Evolutionary conservation across 1,284 basidiomycete species (phyloP), one percentile per base, ranked within the genome.

Genomic region (Irpex sp.): DNA sequence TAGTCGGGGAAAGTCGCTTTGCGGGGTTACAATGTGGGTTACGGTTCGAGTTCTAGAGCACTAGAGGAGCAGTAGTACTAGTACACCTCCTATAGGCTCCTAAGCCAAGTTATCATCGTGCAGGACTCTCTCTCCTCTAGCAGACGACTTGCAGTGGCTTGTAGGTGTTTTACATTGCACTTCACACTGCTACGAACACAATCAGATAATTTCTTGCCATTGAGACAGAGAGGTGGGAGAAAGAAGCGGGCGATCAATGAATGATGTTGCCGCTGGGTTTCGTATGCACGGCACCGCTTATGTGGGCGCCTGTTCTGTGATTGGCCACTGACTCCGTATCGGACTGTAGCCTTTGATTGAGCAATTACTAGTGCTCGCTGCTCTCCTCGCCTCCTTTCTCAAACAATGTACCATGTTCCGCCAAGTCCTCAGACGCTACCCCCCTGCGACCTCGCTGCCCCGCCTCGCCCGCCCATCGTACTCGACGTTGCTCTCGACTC

Each of bases 351-450:
- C 17, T 21, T 26, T 15, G 49, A 9, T 26, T 17, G 17, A 9
- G 49, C 9, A 13, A 52, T 9, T 17, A 34, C 51, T 54, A 15
- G 34, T 21, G 13, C 26, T 56, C 54, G 21, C 26, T 11, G 7
- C 34, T 9, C 47, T 31, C 60, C 54, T 21, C 36, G 13, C 55
- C 54, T 58, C 52, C 34, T 54, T 21, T 36, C 36, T 38, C 59
- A 62, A 66, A 70, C 69, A 59, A 71, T 71, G 68, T 67, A 63
- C 69, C 37, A 72, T 72, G 71, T 66, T 71, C 65, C 70, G 68
- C 59, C 58, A 60, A 62, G 62, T 65, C 37, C 44, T 64, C 19
- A 68, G 66, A 47, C 40, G 11, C 40, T 47, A 11, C 51, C 49
- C 60, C 19, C 37, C 66, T 6, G 31, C 54, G 31, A 37, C 13